Evolutionary conservation across 371 early-diverging fungal genomes (phyloP), one percentile per base, ranked within the genome.

Genomic region (Apophysomyces variabilis): DNA sequence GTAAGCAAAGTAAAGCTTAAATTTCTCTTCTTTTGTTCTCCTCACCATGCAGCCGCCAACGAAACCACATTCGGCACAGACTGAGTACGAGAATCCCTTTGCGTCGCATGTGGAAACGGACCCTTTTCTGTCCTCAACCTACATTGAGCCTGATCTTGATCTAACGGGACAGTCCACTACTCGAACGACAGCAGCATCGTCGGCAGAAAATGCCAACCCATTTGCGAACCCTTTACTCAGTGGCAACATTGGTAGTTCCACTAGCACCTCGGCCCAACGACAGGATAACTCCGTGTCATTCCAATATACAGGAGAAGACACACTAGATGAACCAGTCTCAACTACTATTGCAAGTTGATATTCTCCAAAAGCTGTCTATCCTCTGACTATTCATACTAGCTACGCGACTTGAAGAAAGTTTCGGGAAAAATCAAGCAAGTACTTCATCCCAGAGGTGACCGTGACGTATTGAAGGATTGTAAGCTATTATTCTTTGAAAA

Each of bases 251-350:
- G 66, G 66, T 36, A 66, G 60, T 11, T 35, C 65, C n/a, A 39
- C 16, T 38, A 47, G 38, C 39, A 56, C 64, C 7, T 13, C 58
- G n/a, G 21, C 45, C 14, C 54, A 46, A 32, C 72, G 64, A 39
- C 64, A 64, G 16, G 64, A 69, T 46, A 18, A 5, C n/a, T 14
- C 44, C 46, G 50, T 61, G 21, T 35, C 56, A 4, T 54, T 56
- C 13, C 59, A 38, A 7, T 71, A 71, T 57, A 62, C 66, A 5
- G 68, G 66, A 1, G 62, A 68, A 59, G 86, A 95, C 80, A 96
- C 97, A 32, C 84, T 97, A 38, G 97, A 97, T 73, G 97, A 97
- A 70, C 94, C 97, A 21, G 92, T 97, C 9, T 84, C 87, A 38
- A 89, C 79, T 45, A 93, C 93, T 26, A 82, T 93, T 71, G 93